Evolutionary conservation across 768 basidiomycete species (phyloP).

Genomic region (Suillus fuscotomentosus): DNA sequence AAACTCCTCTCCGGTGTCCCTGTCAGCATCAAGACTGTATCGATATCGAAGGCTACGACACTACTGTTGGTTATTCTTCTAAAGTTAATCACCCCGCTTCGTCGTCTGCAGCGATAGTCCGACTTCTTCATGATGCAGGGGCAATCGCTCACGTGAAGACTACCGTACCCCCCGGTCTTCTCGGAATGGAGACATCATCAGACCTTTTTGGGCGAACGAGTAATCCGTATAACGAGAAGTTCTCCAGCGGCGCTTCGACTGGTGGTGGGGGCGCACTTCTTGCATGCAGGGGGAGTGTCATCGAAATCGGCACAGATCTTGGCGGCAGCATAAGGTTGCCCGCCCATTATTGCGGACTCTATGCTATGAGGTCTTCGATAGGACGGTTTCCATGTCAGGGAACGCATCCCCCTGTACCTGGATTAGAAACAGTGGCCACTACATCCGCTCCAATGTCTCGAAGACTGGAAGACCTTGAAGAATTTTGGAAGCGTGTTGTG

Average conservation of each 20-base stretch:
- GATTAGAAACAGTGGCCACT: conserved; percentile 37
- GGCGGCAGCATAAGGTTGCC: conserved; percentile 52
- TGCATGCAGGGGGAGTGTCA: conserved; percentile 40
- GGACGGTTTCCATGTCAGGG: conserved; percentile 40
- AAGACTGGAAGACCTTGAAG: conserved; percentile 39
- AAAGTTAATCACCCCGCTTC: conserved; percentile 33
- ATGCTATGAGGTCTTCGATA: conserved; percentile 37
- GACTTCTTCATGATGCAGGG: conserved; percentile 41
- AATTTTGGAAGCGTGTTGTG: conserved; percentile 43
- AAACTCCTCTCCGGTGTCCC: conserved; percentile 40
- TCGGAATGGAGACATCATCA: conserved; percentile 40
- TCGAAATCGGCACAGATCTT: conserved; percentile 49
- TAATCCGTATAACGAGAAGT: conserved; percentile 46
- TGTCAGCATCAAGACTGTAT: conserved; percentile 47
- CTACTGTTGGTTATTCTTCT: conserved; percentile 43
- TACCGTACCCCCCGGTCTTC: conserved; percentile 40
- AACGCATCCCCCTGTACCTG: conserved; percentile 30
- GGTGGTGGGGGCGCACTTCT: conserved; percentile 52
- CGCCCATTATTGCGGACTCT: conserved; percentile 46
- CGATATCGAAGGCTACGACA: conserved; percentile 44
- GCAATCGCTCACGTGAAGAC: conserved; percentile 42
- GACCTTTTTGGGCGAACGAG: conserved; percentile 46
- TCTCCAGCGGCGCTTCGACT: conserved; percentile 45
- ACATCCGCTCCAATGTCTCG: conserved; percentile 42
- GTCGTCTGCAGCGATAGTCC: conserved; percentile 37